Conservation (phyloP, 305 asterid genomes). For the Fraxinus floribunda region DNA sequence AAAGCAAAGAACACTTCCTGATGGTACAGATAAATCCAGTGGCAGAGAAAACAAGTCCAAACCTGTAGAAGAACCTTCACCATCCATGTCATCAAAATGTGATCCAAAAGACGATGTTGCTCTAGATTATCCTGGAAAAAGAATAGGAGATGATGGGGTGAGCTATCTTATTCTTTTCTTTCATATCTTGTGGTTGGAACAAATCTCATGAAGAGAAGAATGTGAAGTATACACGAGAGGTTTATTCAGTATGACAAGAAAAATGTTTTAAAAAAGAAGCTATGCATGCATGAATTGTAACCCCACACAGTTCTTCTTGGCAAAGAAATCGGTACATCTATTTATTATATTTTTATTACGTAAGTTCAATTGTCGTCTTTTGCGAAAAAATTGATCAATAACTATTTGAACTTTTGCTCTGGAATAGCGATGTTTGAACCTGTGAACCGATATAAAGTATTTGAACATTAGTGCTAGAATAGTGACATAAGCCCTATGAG, state of each 20-base stretch:
- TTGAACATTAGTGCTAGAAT: slow-evolving; percentile 21
- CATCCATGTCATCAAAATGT: slow-evolving; percentile 39
- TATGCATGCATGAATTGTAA: slow-evolving; percentile 10
- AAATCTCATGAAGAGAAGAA: slow-evolving; percentile 1
- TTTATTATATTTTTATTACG: not conserved
- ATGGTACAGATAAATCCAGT: slow-evolving; percentile 46
- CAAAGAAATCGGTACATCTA: not conserved
- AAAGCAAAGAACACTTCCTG: slow-evolving; percentile 66
- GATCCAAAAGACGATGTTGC: slow-evolving; percentile 40
- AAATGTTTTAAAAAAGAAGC: not conserved
- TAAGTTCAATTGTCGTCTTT: not conserved
- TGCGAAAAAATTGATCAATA: not conserved
- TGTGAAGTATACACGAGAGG: not conserved
- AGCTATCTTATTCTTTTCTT: slow-evolving; percentile 31
- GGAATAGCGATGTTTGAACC: not conserved
- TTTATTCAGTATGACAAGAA: slow-evolving; percentile 7
- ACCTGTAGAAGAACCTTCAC: slow-evolving; percentile 38
- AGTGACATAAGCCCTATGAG: slow-evolving; percentile 21
- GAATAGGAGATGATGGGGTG: slow-evolving; percentile 87
- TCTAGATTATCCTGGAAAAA: slow-evolving; percentile 50
- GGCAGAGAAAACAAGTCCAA: slow-evolving; percentile 44
- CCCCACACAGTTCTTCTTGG: slow-evolving; percentile 11
- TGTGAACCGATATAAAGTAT: slow-evolving; percentile 12
- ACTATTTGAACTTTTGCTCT: not conserved
- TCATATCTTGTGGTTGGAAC: slow-evolving; percentile 13